Percentiles rank a stretch among this genome's conserved stretches.
Conservation (phyloP, 805 yeast genomes). For the Clavispora phyllophila region DNA sequence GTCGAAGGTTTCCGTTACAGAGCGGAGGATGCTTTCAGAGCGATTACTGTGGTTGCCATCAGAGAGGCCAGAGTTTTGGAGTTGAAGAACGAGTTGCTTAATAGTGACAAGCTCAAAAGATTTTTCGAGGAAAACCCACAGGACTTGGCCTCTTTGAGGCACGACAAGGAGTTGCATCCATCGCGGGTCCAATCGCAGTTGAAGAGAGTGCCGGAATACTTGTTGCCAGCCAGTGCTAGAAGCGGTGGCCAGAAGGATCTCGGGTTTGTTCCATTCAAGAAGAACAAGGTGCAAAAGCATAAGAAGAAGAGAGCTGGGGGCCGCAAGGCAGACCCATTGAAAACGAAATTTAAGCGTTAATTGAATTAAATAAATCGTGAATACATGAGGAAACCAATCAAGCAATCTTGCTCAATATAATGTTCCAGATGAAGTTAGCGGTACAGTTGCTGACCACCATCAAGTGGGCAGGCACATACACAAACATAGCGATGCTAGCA, state of each 20-base stretch:
- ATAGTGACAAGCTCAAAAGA: conserved; percentile 85
- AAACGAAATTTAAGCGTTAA: conserved; percentile 20
- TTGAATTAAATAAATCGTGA: not conserved
- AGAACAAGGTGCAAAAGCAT: conserved; percentile 43
- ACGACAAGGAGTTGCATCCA: conserved; percentile 84
- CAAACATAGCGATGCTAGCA: conserved; percentile 47
- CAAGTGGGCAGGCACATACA: conserved; percentile 41
- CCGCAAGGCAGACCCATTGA: conserved; percentile 61
- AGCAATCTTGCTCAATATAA: conserved; percentile 31
- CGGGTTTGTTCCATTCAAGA: conserved; percentile 72
- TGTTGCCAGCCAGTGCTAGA: conserved; percentile 77
- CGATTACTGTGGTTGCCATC: conserved; percentile 83
- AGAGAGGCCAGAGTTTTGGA: conserved; percentile 93
- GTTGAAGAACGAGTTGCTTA: conserved; percentile 76
- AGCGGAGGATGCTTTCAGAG: conserved; percentile 94
- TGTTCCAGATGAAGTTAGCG: conserved; percentile 52
- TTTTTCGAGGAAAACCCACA: conserved; percentile 97
- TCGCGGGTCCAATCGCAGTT: conserved; percentile 78
- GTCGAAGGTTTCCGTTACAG: conserved; percentile 95
- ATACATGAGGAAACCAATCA: conserved; percentile 1
- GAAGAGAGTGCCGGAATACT: conserved; percentile 87
- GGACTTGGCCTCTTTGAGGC: conserved; percentile 82
- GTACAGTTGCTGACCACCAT: conserved; percentile 58
- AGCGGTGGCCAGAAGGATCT: conserved; percentile 45
- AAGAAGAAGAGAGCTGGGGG: conserved; percentile 33